A percentile compares a stretch with the other conserved stretches of the same genome.
These are phyloP conservation scores for Mycena olivaceomarginata DNA, from an alignment of 768 basidiomycete species.

Conservation along the genomic window DNA sequence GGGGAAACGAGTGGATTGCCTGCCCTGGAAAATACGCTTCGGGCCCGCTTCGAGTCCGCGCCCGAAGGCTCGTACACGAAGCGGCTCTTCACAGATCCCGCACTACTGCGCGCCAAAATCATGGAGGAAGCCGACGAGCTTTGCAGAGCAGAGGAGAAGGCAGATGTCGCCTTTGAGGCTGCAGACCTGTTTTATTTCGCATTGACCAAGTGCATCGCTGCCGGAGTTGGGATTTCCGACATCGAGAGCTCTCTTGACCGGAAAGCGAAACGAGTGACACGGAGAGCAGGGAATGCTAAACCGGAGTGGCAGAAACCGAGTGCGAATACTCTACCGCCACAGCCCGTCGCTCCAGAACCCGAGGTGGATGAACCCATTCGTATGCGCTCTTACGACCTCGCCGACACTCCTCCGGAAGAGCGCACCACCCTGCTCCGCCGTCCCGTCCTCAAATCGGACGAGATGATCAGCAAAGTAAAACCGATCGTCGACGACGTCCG, in stretches of 20 bases:
- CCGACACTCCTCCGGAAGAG: slow-evolving; percentile 66
- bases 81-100: slow-evolving; percentile 87
- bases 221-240: slow-evolving; percentile 89
- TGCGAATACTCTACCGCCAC: slow-evolving; percentile 45
- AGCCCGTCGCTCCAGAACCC: slow-evolving; percentile 34
- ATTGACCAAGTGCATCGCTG: slow-evolving; percentile 87
- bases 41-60: slow-evolving; percentile 81
- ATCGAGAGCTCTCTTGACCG: slow-evolving; percentile 89
- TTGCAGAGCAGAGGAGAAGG: slow-evolving; percentile 85
- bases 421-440: slow-evolving; percentile 86
- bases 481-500: slow-evolving; percentile 96
- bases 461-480: slow-evolving; percentile 95
- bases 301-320: slow-evolving; percentile 77
- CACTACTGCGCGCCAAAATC: slow-evolving; percentile 93
- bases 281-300: slow-evolving; percentile 95
- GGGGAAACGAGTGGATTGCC: slow-evolving; percentile 87
- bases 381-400: slow-evolving; percentile 85
- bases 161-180: slow-evolving; percentile 95
- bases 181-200: slow-evolving; percentile 97
- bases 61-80: slow-evolving; percentile 96
- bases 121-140: slow-evolving; percentile 99
- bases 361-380: slow-evolving; percentile 72
- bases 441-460: slow-evolving; percentile 90
- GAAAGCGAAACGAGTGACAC: slow-evolving; percentile 91
- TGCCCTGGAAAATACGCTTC: slow-evolving; percentile 87